Conservation (phyloP, 495 filamentous ascomycete genomes). For the Hypoxylon trugodes region DNA sequence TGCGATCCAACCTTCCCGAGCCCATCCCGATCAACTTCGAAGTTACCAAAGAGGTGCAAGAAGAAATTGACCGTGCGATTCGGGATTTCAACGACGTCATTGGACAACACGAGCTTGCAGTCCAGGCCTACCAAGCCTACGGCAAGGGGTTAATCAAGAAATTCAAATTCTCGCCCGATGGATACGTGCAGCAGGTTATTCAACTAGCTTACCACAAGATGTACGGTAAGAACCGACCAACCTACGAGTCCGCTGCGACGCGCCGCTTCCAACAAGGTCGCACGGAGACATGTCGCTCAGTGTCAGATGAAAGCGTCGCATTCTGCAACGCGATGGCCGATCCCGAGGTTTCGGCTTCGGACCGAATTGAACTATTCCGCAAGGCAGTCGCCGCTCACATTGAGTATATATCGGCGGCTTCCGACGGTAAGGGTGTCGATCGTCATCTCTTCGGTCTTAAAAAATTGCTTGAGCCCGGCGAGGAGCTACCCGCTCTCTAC, state of each 20-base stretch:
- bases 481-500: constrained; percentile 83
- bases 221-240: constrained; percentile 97
- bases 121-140: constrained; percentile 96
- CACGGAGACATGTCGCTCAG: constrained; percentile 93
- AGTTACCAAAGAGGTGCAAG: constrained; percentile 72
- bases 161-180: constrained; percentile 97
- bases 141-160: constrained; percentile 99
- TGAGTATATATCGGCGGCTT: constrained; percentile 88
- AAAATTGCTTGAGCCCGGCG: constrained; percentile 83
- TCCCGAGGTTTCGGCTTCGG: constrained; percentile 64
- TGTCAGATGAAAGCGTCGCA: constrained; percentile 90
- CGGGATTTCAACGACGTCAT: constrained; percentile 83
- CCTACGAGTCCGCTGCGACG: constrained; percentile 96
- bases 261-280: constrained; percentile 95
- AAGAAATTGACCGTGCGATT: constrained; percentile 77
- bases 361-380: constrained; percentile 76
- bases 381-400: constrained; percentile 83
- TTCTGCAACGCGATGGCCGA: constrained; percentile 90
- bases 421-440: constrained; percentile 93
- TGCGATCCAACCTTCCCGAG: constrained; percentile 86
- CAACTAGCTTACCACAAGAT: constrained; percentile 99
- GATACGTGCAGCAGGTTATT: constrained; percentile 98
- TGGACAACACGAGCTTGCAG: constrained; percentile 85
- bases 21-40: constrained; percentile 80
- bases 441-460: constrained; percentile 97